Evolutionary conservation across 2,329 filamentous ascomycete genomes (phyloP).

Genomic region (Aspergillus fijiensis): DNA sequence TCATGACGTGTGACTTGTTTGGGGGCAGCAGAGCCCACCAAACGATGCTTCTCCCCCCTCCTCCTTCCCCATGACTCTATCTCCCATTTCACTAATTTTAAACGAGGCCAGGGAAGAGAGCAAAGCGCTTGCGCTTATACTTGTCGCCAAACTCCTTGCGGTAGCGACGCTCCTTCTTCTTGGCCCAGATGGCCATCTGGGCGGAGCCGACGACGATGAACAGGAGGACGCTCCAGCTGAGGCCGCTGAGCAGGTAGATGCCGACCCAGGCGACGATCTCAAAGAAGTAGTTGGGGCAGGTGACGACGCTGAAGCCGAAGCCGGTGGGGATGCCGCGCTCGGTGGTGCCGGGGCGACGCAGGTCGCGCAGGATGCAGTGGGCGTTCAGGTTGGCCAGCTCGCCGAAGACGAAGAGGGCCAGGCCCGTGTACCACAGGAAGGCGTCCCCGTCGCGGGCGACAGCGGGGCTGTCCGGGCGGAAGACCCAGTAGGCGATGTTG

Average conservation of each 20-base stretch:
- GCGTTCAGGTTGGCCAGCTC: slow-evolving; percentile 78
- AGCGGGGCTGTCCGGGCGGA: slow-evolving; percentile 70
- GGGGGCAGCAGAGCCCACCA: neutral
- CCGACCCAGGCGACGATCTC: slow-evolving; percentile 85
- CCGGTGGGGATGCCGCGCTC: slow-evolving; percentile 86
- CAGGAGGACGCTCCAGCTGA: slow-evolving; percentile 70
- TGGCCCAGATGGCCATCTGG: slow-evolving; percentile 86
- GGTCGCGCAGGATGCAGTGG: slow-evolving; percentile 73
- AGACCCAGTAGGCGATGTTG: slow-evolving; percentile 80
- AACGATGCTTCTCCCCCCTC: neutral
- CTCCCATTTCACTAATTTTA: slow-evolving; percentile 39
- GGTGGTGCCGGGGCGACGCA: slow-evolving; percentile 76
- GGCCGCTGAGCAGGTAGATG: slow-evolving; percentile 71
- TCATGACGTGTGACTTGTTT: neutral
- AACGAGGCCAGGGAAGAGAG: slow-evolving; percentile 75
- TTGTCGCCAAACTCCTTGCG: slow-evolving; percentile 86
- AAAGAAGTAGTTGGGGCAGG: slow-evolving; percentile 97
- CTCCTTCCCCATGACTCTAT: neutral
- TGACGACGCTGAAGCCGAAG: slow-evolving; percentile 81
- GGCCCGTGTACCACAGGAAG: slow-evolving; percentile 62
- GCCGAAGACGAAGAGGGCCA: slow-evolving; percentile 72
- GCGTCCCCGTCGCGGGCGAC: slow-evolving; percentile 53
- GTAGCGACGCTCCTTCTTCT: slow-evolving; percentile 88
- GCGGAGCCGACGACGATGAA: slow-evolving; percentile 71
- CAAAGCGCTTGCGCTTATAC: slow-evolving; percentile 92